Conservation (phyloP, 2,329 filamentous ascomycete species). For the Emmonsiellopsis sp. region DNA sequence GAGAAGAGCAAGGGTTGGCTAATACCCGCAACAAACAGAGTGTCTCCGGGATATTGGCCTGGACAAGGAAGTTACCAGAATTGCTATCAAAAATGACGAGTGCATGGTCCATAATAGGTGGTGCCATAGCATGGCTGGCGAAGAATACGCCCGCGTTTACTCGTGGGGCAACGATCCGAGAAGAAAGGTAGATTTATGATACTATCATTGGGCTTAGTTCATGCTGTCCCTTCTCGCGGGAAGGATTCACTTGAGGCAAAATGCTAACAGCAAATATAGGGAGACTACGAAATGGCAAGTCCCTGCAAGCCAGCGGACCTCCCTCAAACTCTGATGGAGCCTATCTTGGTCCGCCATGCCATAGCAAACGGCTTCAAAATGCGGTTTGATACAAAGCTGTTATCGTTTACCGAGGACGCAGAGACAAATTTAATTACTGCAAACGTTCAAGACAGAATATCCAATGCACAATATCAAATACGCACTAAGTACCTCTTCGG, state of each 20-base stretch:
- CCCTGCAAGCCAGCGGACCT: conserved; percentile 37
- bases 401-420: conserved; percentile 22
- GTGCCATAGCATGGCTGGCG: conserved; percentile 44
- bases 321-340: conserved; percentile 42
- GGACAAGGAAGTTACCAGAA: conserved; percentile 30
- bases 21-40: conserved; percentile 23
- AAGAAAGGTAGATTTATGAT: conserved; percentile 24
- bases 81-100: conserved; percentile 27
- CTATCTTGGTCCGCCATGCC: conserved; percentile 36
- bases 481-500: conserved; percentile 50
- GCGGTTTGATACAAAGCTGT: conserved; percentile 35
- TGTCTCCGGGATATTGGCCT: conserved; percentile 44
- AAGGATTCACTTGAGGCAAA: not conserved
- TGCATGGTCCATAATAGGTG: conserved; percentile 45
- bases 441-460: conserved; percentile 29
- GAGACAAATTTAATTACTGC: conserved; percentile 17
- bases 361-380: conserved; percentile 31
- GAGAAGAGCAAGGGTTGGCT: not conserved
- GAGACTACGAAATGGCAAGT: conserved; percentile 34
- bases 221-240: not conserved
- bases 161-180: conserved; percentile 44
- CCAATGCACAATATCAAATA: conserved; percentile 34
- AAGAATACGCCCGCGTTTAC: conserved; percentile 42
- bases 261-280: conserved; percentile 17
- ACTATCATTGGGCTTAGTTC: not conserved